A percentile compares a stretch with the other conserved stretches of the same genome.
These are phyloP conservation scores for Blastobotrys ciferrii DNA, from an alignment of 1,139 yeast genomes.

Conservation along the genomic window DNA sequence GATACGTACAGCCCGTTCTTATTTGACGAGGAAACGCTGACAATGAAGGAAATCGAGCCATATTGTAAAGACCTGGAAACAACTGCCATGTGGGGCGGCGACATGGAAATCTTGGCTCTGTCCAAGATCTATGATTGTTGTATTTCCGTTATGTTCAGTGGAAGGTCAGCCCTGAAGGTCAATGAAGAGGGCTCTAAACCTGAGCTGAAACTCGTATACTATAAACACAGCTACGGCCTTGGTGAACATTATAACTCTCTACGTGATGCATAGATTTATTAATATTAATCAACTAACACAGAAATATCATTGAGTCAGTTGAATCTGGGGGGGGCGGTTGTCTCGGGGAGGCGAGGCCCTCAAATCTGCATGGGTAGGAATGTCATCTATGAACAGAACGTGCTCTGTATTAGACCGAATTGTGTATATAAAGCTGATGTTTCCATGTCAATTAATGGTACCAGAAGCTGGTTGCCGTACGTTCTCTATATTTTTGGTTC, in stretches of 20 bases:
- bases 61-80: slow-evolving; percentile 65
- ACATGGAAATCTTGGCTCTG: slow-evolving; percentile 81
- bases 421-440: not conserved
- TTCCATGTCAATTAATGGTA: no score
- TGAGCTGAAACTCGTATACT: slow-evolving; percentile 71
- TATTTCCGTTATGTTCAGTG: slow-evolving; percentile 73
- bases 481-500: no score
- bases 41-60: slow-evolving; percentile 60
- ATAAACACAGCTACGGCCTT: slow-evolving; percentile 79
- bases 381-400: no score
- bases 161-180: slow-evolving; percentile 59
- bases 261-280: slow-evolving; percentile 44
- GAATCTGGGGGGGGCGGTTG: not conserved
- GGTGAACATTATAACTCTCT: slow-evolving; percentile 96
- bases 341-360: not conserved
- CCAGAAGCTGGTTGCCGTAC: no score
- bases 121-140: slow-evolving; percentile 66
- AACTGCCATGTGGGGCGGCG: slow-evolving; percentile 96
- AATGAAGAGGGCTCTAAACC: slow-evolving; percentile 49
- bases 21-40: slow-evolving; percentile 70
- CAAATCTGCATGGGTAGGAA: no score
- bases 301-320: no score
- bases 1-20: slow-evolving; percentile 79
- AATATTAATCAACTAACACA: no score
- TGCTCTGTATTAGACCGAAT: no score